These are phyloP conservation scores for Phytophthora syringae DNA, from an alignment of 352 stramenopile species.

Conservation along the genomic window DNA sequence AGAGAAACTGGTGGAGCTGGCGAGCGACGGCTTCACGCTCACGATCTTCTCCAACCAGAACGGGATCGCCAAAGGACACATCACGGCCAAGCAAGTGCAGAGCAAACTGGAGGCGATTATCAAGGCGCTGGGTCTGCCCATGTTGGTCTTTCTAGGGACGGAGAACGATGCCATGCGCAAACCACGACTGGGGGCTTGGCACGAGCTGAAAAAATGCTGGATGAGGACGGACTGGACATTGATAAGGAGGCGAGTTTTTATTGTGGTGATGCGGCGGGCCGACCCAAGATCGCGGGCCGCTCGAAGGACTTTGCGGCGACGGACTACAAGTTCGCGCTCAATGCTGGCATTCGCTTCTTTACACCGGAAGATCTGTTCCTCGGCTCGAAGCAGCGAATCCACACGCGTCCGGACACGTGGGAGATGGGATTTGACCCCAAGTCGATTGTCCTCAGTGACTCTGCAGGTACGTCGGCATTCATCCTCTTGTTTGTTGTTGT, in stretches of 20 bases:
- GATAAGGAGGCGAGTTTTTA: conserved; percentile 77
- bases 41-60: conserved; percentile 89
- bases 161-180: conserved; percentile 83
- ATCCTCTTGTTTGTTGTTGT: not conserved
- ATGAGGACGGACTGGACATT: conserved; percentile 29
- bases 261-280: conserved; percentile 81
- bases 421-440: conserved; percentile 81
- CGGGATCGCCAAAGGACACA: conserved; percentile 80
- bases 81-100: conserved; percentile 62
- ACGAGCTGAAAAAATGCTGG: conserved; percentile 48
- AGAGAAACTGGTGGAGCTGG: conserved; percentile 57
- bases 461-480: conserved; percentile 27
- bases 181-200: conserved; percentile 73
- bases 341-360: conserved; percentile 79
- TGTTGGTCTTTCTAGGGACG: conserved; percentile 77
- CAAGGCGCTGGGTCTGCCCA: conserved; percentile 61
- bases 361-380: conserved; percentile 89
- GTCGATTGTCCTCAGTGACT: conserved; percentile 32
- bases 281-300: conserved; percentile 68
- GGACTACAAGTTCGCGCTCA: conserved; percentile 92
- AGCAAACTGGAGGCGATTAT: conserved; percentile 75
- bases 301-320: conserved; percentile 86
- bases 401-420: conserved; percentile 73
- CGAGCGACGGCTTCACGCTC: conserved; percentile 55
- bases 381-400: conserved; percentile 66